phyloP scores from a whole-genome alignment of 495 filamentous ascomycete species.

The Daldinia vernicosa region DNA sequence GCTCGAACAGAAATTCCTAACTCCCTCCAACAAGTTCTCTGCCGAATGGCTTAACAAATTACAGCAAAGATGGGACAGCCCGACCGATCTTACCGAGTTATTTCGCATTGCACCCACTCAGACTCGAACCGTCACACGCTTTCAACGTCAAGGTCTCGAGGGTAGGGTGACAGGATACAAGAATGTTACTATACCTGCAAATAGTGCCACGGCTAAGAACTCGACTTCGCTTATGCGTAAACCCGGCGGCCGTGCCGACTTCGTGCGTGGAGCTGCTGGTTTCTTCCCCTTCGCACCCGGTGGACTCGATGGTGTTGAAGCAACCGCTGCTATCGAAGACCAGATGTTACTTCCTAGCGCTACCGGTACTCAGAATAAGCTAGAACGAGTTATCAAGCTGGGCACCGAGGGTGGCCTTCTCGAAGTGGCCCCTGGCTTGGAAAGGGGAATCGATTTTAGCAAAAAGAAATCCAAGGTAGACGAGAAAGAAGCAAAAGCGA shows the following conservation, averaged over 20 bases:
- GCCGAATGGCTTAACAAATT: constrained; percentile 84
- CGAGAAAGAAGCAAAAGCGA: constrained; percentile 68
- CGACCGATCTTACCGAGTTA: constrained; percentile 77
- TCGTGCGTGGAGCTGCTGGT: constrained; percentile 92
- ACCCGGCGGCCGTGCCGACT: constrained; percentile 87
- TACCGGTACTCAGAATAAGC: constrained; percentile 57
- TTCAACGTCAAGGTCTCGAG: constrained; percentile 90
- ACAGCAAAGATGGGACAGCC: constrained; percentile 88
- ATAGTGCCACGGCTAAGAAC: constrained; percentile 92
- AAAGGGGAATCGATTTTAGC: constrained; percentile 77
- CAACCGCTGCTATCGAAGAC: constrained; percentile 77
- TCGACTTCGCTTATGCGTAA: constrained; percentile 91
- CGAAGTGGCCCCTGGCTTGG: constrained; percentile 83
- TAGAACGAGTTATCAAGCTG: constrained; percentile 85
- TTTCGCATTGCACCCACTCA: constrained; percentile 91
- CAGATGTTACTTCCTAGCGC: constrained; percentile 56
- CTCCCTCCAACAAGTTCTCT: constrained; percentile 79
- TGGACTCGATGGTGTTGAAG: constrained; percentile 86
- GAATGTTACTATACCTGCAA: constrained; percentile 91
- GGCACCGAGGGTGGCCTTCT: constrained; percentile 80
- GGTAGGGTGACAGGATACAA: constrained; percentile 93
- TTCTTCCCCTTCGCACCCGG: constrained; percentile 97
- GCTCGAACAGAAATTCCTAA: constrained; percentile 80
- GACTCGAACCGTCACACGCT: constrained; percentile 89
- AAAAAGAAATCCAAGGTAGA: constrained; percentile 67